Percentiles rank a stretch among this genome's conserved stretches.
These are phyloP conservation scores for Chlamydomonas sp. DNA, from an alignment of 139 green algal species.

Conservation along the genomic window DNA sequence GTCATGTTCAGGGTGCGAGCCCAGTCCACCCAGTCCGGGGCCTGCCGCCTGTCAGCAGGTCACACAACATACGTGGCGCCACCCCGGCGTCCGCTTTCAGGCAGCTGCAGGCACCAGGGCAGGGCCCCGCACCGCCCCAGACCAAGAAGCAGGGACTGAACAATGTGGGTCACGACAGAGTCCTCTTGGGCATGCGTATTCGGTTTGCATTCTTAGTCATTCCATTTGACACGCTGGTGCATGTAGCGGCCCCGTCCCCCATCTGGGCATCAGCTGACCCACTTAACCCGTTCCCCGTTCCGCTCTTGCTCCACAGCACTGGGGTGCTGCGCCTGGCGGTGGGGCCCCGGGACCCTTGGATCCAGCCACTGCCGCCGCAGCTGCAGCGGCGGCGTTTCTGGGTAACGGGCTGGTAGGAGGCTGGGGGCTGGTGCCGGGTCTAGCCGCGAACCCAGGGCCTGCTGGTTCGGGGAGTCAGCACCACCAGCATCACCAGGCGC, in stretches of 20 bases:
- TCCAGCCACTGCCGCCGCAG: constrained; percentile 1
- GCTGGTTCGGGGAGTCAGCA: not conserved
- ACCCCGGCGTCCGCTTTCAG: constrained; percentile 51
- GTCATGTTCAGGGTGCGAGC: too few relatives aligned
- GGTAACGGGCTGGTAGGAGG: constrained; percentile 12
- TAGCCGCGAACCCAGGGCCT: too few relatives aligned
- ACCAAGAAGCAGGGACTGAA: not conserved
- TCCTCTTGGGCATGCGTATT: not conserved
- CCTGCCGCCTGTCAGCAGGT: not conserved
- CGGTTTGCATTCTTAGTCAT: not conserved
- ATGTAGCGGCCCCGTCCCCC: constrained; percentile 4
- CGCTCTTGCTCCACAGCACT: not conserved
- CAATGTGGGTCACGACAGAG: not conserved
- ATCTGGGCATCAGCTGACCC: not conserved
- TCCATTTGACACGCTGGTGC: not conserved
- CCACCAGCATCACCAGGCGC: not conserved
- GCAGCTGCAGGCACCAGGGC: constrained; percentile 21
- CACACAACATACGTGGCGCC: constrained; percentile 21
- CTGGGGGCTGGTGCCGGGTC: constrained; percentile 3
- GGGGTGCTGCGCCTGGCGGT: not conserved
- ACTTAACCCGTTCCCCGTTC: not conserved
- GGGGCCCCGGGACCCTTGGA: not conserved
- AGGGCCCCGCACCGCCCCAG: not conserved
- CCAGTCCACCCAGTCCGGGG: not conserved
- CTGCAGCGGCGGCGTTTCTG: constrained; percentile 8